Base-by-base conservation (phyloP, 192 early-diverging fungal genomes). In the Jimgerdemannia flammicorona region DNA sequence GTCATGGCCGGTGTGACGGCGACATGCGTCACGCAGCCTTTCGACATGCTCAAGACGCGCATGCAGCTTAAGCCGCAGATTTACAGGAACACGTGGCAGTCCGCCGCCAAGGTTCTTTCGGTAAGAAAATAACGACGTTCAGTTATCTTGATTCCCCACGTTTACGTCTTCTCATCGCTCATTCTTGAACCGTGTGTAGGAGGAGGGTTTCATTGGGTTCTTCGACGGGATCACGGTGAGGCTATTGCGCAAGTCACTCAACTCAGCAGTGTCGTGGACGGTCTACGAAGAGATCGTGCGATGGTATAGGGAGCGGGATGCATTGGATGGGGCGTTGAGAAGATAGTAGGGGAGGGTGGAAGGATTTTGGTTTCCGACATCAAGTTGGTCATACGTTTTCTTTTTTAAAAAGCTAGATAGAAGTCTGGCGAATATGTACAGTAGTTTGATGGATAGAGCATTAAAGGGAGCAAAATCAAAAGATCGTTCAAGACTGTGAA, bases 21-120 rank as follows among this genome's bases (percentile, higher is more conserved):
- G 0, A 95, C 95, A 44, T 84, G 88, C 8, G 67, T 94, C 44
- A 98, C 97, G 1, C 94, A 98, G 72, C 97, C 97, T 6, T 98
- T 98, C 79, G 97, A 98, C 71, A 88, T 97, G 87, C 80, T 96
- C 65, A 96, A 96, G 75, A 98, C 97, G 19, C 87, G 95, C 19
- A 94, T 98, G 87, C 97, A 98, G 74, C 82, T 98, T 43, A 91
- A 92, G 43, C 95, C 95, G 44, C 70, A 72, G 3, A 85, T 89
- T 54, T 96, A 97, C 80, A 76, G 67, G 68, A 89, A 88, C 40
- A 75, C 84, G 8, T 75, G 80, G 29, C 83, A 84, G 54, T 80
- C 82, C 0, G 85, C 86, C 9, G 72, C 73, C 29, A 86, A 86
- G 74, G 81, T 91, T 0, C 74, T 85, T 8, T 40, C 69, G 80